Base-by-base conservation (phyloP, 345 rosid species). In the Brassica incana region DNA sequence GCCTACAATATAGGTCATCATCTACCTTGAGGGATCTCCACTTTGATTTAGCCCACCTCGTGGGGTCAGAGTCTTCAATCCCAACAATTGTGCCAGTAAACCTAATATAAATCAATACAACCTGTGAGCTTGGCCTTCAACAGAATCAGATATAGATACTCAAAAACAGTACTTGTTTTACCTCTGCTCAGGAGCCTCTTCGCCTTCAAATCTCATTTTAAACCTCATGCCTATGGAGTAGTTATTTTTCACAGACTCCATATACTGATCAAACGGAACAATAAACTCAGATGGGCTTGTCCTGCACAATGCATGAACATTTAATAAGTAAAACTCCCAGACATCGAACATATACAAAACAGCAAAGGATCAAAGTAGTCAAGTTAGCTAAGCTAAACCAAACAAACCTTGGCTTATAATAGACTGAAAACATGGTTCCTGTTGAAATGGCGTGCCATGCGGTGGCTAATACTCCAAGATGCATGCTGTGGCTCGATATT, bases 401-500 rank as follows among this genome's bases (percentile, higher is more conserved):
- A 40, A 67, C 78, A 60, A 43, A 93, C 98, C 98, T 90, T 10
- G 98, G 98, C 73, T 93, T 93, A 85, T 93, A 91, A 69, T 88
- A 93, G 36, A 91, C 97, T 6, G 95, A 88, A 84, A 93, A 91
- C 90, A 91, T 88, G 3, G 98, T 90, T 76, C 88, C 88, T 0
- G 98, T 91, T 12, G 84, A 78, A 71, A 82, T 75, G 32, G 97
- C 98, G 52, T 93, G 98, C 93, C 97, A 90, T 74, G 95, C 97
- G 2, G 98, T 91, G n/a, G 97, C 97, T 70, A 93, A 86, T 63
- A 93, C 95, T 58, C 97, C 97, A 67, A 93, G 91, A 88, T 93
- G 97, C 97, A 91, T 93, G 79, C 97, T 93, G 68, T 93, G 97
- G 82, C 97, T 93, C 8, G 97, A 91, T 75, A 93, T 93, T 61